These are phyloP conservation scores for Suillus occidentalis DNA, from an alignment of 768 basidiomycete species.

Conservation along the genomic window DNA sequence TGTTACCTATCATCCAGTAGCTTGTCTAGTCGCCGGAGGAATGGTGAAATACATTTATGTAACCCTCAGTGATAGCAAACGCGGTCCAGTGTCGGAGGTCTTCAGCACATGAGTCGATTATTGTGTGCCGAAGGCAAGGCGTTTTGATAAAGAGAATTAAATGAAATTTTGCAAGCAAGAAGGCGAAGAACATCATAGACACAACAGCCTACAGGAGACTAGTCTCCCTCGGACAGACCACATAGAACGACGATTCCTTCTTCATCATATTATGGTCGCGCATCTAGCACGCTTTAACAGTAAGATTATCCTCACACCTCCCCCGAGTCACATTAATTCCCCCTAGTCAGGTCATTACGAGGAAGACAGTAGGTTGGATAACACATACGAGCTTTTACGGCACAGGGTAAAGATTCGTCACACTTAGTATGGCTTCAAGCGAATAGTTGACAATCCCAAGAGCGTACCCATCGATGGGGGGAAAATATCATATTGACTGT, in stretches of 20 bases:
- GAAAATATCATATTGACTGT: not conserved
- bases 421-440: not conserved
- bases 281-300: not conserved
- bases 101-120: not conserved
- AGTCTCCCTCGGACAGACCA: not conserved
- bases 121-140: not conserved
- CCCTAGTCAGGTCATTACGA: not conserved
- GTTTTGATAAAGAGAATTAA: not conserved
- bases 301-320: not conserved
- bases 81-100: not conserved
- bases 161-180: not conserved
- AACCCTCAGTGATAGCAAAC: not conserved
- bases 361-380: not conserved
- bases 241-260: not conserved
- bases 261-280: not conserved
- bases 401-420: too few species aligned
- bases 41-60: not conserved
- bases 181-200: not conserved
- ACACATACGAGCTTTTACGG: too few species aligned
- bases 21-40: not conserved
- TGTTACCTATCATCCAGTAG: not conserved
- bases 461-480: not conserved
- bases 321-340: not conserved
- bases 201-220: not conserved
- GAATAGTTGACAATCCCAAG: not conserved